Evolutionary conservation across 1,284 basidiomycete genomes (phyloP).

Genomic region (Thelephora terrestris): DNA sequence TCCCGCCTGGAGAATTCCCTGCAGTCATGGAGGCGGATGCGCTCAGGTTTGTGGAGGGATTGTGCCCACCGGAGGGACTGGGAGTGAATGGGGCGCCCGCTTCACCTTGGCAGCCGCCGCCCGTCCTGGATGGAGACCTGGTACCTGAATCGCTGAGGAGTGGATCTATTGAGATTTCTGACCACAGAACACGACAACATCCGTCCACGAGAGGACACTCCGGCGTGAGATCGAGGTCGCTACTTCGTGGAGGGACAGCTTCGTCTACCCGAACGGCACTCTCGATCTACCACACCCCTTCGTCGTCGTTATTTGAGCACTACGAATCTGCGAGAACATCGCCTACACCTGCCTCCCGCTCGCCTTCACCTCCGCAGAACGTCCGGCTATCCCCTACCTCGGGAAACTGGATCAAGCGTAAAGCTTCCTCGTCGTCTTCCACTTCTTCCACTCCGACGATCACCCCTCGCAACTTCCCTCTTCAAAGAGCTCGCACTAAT

Average conservation of each 20-base stretch:
- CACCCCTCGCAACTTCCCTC: slow-evolving; percentile 49
- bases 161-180: background rate
- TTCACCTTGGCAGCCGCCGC: slow-evolving; percentile 20
- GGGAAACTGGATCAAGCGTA: background rate
- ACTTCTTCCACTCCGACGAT: slow-evolving; percentile 47
- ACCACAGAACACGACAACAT: slow-evolving; percentile 6
- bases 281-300: slow-evolving; percentile 63
- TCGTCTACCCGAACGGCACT: slow-evolving; percentile 43
- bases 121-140: slow-evolving; percentile 5
- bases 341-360: slow-evolving; percentile 32
- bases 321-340: slow-evolving; percentile 48
- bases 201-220: slow-evolving; percentile 27
- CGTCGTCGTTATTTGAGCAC: slow-evolving; percentile 50
- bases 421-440: slow-evolving; percentile 27
- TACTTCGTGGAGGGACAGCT: slow-evolving; percentile 38
- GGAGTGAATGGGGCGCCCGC: slow-evolving; percentile 12
- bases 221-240: slow-evolving; percentile 19
- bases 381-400: slow-evolving; percentile 5
- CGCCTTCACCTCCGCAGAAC: slow-evolving; percentile 13
- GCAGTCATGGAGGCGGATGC: slow-evolving; percentile 28
- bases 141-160: too few relatives aligned
- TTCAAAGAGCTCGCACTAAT: slow-evolving; percentile 19
- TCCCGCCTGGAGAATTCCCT: slow-evolving; percentile 6
- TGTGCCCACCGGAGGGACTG: slow-evolving; percentile 34
- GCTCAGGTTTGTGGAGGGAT: slow-evolving; percentile 39